These are phyloP conservation scores for Didymella keratinophila DNA, from an alignment of 2,329 filamentous ascomycete species.

Conservation along the genomic window DNA sequence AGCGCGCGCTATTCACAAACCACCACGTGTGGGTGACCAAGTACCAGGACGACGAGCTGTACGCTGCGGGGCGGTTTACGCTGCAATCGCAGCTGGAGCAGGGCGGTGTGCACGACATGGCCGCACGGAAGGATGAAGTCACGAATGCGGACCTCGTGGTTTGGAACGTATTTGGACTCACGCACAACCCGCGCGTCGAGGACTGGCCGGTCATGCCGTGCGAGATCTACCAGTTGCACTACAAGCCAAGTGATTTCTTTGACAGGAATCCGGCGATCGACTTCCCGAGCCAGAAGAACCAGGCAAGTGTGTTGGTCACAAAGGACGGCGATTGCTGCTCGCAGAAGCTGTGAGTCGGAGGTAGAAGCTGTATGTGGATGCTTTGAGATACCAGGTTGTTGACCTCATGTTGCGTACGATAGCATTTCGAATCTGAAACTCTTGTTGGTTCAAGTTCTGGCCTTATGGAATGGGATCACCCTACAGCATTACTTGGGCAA, in stretches of 20 bases:
- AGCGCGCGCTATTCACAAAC: constrained; percentile 59
- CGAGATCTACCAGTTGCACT: constrained; percentile 58
- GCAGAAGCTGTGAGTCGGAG: constrained; percentile 25
- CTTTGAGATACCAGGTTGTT: not conserved
- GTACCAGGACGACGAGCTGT: constrained; percentile 61
- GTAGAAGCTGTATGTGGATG: not conserved
- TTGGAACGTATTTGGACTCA: constrained; percentile 60
- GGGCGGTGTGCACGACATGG: constrained; percentile 56
- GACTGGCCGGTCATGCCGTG: constrained; percentile 62
- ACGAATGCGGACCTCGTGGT: constrained; percentile 58
- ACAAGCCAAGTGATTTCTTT: constrained; percentile 64
- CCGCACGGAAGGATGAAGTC: constrained; percentile 53
- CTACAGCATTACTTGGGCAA: no score
- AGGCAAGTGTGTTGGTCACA: constrained; percentile 38
- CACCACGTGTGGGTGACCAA: constrained; percentile 64
- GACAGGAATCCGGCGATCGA: constrained; percentile 62
- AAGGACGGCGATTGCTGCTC: constrained; percentile 37
- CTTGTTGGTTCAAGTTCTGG: no score
- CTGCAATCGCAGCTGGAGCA: constrained; percentile 55
- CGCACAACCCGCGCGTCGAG: constrained; percentile 60
- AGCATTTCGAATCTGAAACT: not conserved
- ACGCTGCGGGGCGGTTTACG: constrained; percentile 59
- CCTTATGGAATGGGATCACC: no score
- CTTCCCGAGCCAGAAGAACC: constrained; percentile 54
- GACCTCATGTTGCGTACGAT: not conserved